Evolutionary conservation across 2,329 filamentous ascomycete genomes (phyloP).

Genomic region (Phialophora chinensis): DNA sequence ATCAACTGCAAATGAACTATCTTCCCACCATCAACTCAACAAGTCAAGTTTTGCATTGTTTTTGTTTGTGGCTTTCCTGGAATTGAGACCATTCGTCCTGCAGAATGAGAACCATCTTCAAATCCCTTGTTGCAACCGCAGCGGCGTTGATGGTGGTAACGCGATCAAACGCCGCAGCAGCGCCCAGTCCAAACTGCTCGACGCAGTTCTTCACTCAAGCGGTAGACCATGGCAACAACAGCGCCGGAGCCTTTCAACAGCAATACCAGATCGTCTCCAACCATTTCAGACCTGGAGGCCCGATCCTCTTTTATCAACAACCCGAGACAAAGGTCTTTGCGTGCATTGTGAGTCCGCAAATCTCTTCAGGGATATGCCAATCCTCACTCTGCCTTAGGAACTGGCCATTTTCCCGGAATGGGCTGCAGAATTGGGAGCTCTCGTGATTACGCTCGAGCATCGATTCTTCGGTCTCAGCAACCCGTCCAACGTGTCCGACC

Average conservation of each 20-base stretch:
- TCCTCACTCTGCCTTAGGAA: slow-evolving; percentile 14
- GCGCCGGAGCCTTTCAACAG: slow-evolving; percentile 21
- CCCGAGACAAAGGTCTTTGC: slow-evolving; percentile 15
- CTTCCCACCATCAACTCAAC: neutral
- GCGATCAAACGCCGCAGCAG: neutral
- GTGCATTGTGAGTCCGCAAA: slow-evolving; percentile 17
- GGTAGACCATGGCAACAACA: slow-evolving; percentile 14
- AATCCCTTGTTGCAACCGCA: neutral
- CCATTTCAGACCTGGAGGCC: slow-evolving; percentile 22
- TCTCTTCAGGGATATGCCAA: neutral
- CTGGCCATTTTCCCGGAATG: slow-evolving; percentile 14
- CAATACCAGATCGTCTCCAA: slow-evolving; percentile 20
- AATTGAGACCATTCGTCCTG: neutral
- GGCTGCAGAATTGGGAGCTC: slow-evolving; percentile 16
- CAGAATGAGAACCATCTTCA: neutral
- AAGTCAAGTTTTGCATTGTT: neutral
- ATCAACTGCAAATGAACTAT: neutral
- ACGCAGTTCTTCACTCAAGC: slow-evolving; percentile 19
- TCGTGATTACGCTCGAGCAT: slow-evolving; percentile 21
- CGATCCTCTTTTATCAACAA: slow-evolving; percentile 24
- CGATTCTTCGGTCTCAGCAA: slow-evolving; percentile 28
- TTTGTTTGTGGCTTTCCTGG: neutral
- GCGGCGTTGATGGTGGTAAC: neutral
- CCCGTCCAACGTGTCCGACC: slow-evolving; percentile 16
- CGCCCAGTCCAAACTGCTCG: slow-evolving; percentile 2